phyloP scores from a whole-genome alignment of 371 early-diverging fungal genomes.

The Mucor circinelloides region DNA sequence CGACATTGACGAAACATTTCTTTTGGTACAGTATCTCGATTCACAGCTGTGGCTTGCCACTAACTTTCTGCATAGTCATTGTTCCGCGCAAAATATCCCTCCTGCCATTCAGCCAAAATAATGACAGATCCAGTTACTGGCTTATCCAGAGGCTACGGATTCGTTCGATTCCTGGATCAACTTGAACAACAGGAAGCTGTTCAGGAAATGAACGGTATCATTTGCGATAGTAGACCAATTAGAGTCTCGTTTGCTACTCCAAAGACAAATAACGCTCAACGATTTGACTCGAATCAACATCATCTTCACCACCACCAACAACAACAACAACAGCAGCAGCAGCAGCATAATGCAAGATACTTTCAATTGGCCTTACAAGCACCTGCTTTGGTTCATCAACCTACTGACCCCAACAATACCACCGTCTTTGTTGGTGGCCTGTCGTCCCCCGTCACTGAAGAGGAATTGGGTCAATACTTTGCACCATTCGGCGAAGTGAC shows the following conservation, averaged over 20 bases:
- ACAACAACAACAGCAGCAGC: background rate
- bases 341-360: constrained; percentile 22
- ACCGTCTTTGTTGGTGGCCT: constrained; percentile 96
- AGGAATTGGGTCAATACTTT: constrained; percentile 80
- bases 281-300: constrained; percentile 6
- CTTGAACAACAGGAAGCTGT: constrained; percentile 75
- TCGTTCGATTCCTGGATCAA: constrained; percentile 76
- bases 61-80: constrained; percentile 26
- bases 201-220: constrained; percentile 73
- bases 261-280: constrained; percentile 47
- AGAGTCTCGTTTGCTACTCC: constrained; percentile 85
- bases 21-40: constrained; percentile 60
- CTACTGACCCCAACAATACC: constrained; percentile 86
- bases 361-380: constrained; percentile 40
- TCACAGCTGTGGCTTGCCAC: background rate
- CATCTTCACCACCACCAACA: constrained; percentile 20
- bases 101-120: constrained; percentile 78
- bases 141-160: constrained; percentile 78
- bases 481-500: constrained; percentile 86
- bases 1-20: constrained; percentile 72
- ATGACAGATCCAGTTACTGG: constrained; percentile 74
- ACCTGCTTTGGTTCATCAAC: constrained; percentile 45
- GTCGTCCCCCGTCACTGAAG: constrained; percentile 76
- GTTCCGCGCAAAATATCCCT: constrained; percentile 61
- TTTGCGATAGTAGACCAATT: constrained; percentile 73